These are phyloP conservation scores for Coemansia sp. DNA, from an alignment of 192 early-diverging fungal genomes.

Conservation along the genomic window DNA sequence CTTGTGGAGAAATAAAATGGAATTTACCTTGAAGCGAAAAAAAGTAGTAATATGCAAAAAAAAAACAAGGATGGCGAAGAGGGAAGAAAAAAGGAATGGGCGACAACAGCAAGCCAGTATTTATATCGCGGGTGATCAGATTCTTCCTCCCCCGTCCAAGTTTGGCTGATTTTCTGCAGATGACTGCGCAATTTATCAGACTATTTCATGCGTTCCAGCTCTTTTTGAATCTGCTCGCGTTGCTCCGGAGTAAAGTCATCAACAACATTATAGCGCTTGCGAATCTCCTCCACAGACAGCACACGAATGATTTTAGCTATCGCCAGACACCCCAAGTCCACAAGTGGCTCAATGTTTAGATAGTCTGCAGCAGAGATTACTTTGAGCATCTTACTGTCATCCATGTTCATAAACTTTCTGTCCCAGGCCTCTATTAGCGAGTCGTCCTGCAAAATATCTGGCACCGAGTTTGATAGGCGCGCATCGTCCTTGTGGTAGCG, in stretches of 20 bases:
- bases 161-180: not conserved
- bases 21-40: not conserved
- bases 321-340: constrained; percentile 91
- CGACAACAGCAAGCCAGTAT: not conserved
- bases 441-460: constrained; percentile 49
- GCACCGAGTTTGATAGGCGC: constrained; percentile 22
- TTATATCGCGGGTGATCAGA: not conserved
- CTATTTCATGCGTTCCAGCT: constrained; percentile 59
- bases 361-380: constrained; percentile 79
- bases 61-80: not conserved
- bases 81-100: not conserved
- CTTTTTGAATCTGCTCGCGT: constrained; percentile 76
- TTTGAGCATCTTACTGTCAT: constrained; percentile 67
- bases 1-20: not conserved
- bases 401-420: constrained; percentile 63
- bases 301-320: constrained; percentile 94
- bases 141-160: not conserved
- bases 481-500: constrained; percentile 71
- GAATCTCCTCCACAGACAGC: constrained; percentile 84
- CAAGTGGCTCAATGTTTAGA: constrained; percentile 86
- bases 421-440: constrained; percentile 75
- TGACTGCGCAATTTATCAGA: not conserved
- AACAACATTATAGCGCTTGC: constrained; percentile 85
- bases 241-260: constrained; percentile 95
- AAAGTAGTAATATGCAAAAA: not conserved